A percentile compares a stretch with the other conserved stretches of the same genome.
These are phyloP conservation scores for Claviceps africana DNA, from an alignment of 2,329 filamentous ascomycete genomes.

Conservation along the genomic window DNA sequence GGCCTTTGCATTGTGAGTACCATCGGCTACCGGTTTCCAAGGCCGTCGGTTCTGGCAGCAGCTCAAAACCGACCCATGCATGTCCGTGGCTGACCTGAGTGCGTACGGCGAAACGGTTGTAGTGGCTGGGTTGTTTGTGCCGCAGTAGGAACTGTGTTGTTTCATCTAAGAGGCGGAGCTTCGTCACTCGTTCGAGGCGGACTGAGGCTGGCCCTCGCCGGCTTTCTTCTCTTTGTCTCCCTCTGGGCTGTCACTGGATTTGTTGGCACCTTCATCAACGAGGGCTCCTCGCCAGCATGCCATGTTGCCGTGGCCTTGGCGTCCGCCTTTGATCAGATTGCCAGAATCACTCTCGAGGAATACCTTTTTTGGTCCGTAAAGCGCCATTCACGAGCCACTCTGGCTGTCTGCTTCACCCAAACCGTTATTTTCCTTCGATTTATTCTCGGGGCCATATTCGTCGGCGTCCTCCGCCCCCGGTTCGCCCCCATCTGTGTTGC, in stretches of 20 bases:
- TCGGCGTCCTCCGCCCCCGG: slow-evolving; percentile 38
- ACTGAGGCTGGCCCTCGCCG: slow-evolving; percentile 49
- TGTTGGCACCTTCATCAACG: slow-evolving; percentile 32
- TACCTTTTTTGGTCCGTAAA: slow-evolving; percentile 38
- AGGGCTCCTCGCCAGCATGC: slow-evolving; percentile 29
- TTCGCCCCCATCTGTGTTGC: slow-evolving; percentile 39
- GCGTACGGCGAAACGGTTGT: not conserved
- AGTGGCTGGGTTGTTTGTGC: slow-evolving; percentile 40
- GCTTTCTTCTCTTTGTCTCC: slow-evolving; percentile 35
- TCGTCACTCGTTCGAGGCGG: slow-evolving; percentile 38
- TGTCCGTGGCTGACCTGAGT: not conserved
- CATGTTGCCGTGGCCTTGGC: slow-evolving; percentile 38
- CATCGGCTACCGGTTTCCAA: not conserved
- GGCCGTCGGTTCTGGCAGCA: not conserved
- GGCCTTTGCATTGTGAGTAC: slow-evolving; percentile 40
- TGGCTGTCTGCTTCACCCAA: slow-evolving; percentile 29
- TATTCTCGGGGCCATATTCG: slow-evolving; percentile 38
- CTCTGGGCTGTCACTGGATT: slow-evolving; percentile 42
- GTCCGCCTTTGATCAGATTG: slow-evolving; percentile 42
- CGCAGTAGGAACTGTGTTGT: slow-evolving; percentile 31
- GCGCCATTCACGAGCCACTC: slow-evolving; percentile 21
- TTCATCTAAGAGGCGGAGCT: slow-evolving; percentile 33
- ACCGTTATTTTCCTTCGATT: slow-evolving; percentile 32
- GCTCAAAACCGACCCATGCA: not conserved
- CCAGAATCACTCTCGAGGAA: slow-evolving; percentile 38